A percentile compares a stretch with the other conserved stretches of the same genome.
Evolutionary conservation across 306 rosid species (phyloP).

Genomic region (Begonia masoniana): DNA sequence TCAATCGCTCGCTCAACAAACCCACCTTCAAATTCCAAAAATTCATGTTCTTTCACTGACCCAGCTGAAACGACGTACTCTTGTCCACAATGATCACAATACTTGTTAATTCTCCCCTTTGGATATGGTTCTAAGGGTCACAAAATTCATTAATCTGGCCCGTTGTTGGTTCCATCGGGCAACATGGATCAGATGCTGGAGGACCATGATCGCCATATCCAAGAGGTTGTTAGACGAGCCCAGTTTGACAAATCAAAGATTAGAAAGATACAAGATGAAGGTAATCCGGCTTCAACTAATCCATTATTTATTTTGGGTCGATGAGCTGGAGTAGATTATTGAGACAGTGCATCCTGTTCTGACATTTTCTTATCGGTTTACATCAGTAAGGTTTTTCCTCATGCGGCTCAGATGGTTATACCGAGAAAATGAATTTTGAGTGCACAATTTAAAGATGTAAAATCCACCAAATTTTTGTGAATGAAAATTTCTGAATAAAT

Average conservation of each 20-base stretch:
- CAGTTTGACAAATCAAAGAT: constrained; percentile 80
- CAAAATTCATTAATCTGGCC: constrained; percentile 96
- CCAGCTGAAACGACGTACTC: too few relatives aligned
- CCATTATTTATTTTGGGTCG: constrained; percentile 90
- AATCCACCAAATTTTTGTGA: too few relatives aligned
- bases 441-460: too few relatives aligned
- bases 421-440: too few relatives aligned
- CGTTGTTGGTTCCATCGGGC: constrained; percentile 81
- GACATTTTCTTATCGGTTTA: too few relatives aligned
- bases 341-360: constrained; percentile 8
- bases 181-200: constrained; percentile 96
- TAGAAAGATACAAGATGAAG: constrained; percentile 69
- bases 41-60: too few relatives aligned
- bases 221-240: constrained; percentile 84
- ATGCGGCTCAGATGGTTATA: too few relatives aligned
- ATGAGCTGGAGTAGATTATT: constrained; percentile 18
- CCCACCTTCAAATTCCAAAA: too few relatives aligned
- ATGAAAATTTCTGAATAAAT: too few relatives aligned
- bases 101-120: constrained; percentile 24
- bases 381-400: too few relatives aligned
- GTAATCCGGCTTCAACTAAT: constrained; percentile 54
- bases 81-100: too few relatives aligned
- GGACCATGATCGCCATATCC: constrained; percentile 96
- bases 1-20: too few relatives aligned
- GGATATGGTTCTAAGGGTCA: constrained; percentile 93